Base-by-base conservation (phyloP, 2,329 filamentous ascomycete species). In the Colletotrichum karsti region DNA sequence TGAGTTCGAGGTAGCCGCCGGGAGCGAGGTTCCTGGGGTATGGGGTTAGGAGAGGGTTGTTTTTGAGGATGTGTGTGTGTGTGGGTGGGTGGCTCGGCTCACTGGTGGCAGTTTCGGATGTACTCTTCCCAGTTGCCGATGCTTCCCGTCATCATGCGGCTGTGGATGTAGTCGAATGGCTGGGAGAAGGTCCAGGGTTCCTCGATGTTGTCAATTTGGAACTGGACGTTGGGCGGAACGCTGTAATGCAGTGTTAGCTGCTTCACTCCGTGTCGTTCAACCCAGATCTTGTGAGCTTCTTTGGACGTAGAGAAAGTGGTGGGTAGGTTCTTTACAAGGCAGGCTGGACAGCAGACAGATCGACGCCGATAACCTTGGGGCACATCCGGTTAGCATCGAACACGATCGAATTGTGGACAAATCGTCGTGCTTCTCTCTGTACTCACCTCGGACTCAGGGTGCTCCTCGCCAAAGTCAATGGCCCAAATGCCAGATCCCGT, bases 91-190 rank as follows among this genome's bases (percentile, higher is more conserved):
- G n/a, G n/a, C n/a, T n/a, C n/a, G n/a, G n/a, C 26, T 22, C 20
- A 53, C 50, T 33, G 28, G 8, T 37, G 35, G 18, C 51, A 55
- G 9, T 55, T 13, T 7, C 39, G 51, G 9, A 55, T 4, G 5
- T 26, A 55, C 20, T 24, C 7, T 12, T 41, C 12, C 51, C 51
- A 55, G 12, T 55, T 6, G 15, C 33, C 5, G 4, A 56, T 56
- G n/a, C 53, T 56, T 4, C 33, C 35, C 9, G 33, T 56, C 71
- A 90, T 79, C 70, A 87, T 80, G 46, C 85, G 84, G 5, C 84
- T 85, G 74, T 90, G 88, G 70, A 91, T 86, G 72, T 85, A 86
- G 76, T 90, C 88, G 74, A 88, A 88, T 53, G 82, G 77, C 3
- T 79, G 73, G 2, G 82, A 80, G 63, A 67, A 74, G 7, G 71